Evolutionary conservation across 2,329 filamentous ascomycete species (phyloP), one percentile per base, ranked within the genome.

Genomic region (Arthrinium phaeospermum): DNA sequence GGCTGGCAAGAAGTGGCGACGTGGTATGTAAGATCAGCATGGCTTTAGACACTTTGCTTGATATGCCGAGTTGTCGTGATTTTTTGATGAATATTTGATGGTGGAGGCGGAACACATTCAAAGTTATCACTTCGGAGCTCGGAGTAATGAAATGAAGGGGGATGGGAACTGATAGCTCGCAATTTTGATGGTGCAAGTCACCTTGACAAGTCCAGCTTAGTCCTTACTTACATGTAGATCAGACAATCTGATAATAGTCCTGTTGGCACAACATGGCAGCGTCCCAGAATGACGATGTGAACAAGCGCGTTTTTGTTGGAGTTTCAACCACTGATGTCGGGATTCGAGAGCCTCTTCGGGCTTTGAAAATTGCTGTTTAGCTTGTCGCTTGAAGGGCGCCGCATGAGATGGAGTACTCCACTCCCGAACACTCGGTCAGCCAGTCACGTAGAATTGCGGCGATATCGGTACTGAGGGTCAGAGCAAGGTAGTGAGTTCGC

Each of bases 41-140:
- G 22, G 41, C 57, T 24, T 30, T 68, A 68, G 45, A 47, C n/a
- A 37, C 41, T 68, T 68, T 46, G 67, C 67, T 68, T 22, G 37
- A 46, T 68, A 46, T 68, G 64, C 64, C 67, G 72, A 69, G 72
- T 53, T 69, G 53, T 61, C 53, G 73, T 68, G 73, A 76, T 76
- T 72, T 75, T 68, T 68, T 68, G 34, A 64, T 19, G 57, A 64
- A 68, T 46, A 47, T 68, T 45, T 47, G 27, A 34, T 41, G 37
- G 37, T 37, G 22, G 14, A 41, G 57, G 14, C 57, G 57, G 30
- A 22, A 67, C 37, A 67, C 27, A 12, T 34, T 22, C 37, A 41
- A 41, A 67, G 57, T 41, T 67, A 41, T 67, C 45, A 47, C 41
- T 68, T 68, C 67, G 45, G 67, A 27, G 41, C 27, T 47, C 27